Evolutionary conservation across 805 yeast species (phyloP).

Genomic region (Hanseniaspora guilliermondii): DNA sequence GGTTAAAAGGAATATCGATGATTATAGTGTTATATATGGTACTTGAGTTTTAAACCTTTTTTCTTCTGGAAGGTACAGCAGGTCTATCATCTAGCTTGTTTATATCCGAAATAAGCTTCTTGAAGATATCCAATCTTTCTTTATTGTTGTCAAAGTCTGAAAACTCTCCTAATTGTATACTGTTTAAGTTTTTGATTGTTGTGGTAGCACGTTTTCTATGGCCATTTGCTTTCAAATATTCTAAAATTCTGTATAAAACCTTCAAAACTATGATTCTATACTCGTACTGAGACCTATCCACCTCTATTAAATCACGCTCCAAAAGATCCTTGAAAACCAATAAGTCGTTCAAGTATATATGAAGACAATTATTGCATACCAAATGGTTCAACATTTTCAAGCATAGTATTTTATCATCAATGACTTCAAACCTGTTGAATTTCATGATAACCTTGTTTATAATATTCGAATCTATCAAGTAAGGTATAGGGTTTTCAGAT

Average conservation of each 20-base stretch:
- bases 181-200: neutral
- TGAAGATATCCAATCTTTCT: neutral
- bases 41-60: neutral
- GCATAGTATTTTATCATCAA: slow-evolving; percentile 9
- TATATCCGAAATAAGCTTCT: neutral
- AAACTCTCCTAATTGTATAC: neutral
- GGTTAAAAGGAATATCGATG: slow-evolving; percentile 2
- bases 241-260: slow-evolving; percentile 1
- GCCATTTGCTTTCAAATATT: neutral
- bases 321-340: slow-evolving; percentile 6
- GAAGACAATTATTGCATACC: slow-evolving; percentile 1
- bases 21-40: slow-evolving; percentile 1
- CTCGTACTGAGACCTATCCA: neutral
- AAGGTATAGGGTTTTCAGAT: slow-evolving; percentile 7
- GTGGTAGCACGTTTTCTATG: neutral
- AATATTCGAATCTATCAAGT: slow-evolving; percentile 8
- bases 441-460: slow-evolving; percentile 10
- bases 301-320: slow-evolving; percentile 4
- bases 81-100: slow-evolving; percentile 9
- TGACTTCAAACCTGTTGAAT: slow-evolving; percentile 2
- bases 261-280: slow-evolving; percentile 1
- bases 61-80: slow-evolving; percentile 6
- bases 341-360: slow-evolving; percentile 8
- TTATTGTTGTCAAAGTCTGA: neutral
- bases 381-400: slow-evolving; percentile 7